Conservation (phyloP, 1,284 basidiomycete genomes). For the Moesziomyces sp. region DNA sequence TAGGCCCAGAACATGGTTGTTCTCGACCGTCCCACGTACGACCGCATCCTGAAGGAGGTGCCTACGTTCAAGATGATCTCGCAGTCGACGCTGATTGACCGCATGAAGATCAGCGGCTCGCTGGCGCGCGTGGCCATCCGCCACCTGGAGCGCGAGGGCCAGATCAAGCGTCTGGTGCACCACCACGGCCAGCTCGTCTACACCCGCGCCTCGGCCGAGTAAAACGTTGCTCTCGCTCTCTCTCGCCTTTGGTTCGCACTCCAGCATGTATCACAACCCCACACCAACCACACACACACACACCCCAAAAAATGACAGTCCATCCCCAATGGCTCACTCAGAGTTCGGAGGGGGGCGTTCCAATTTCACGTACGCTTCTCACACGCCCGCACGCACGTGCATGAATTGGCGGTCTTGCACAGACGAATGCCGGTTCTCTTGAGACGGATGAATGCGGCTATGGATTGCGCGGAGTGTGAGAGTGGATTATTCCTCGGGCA, state of each 20-base stretch:
- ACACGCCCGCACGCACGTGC: no score
- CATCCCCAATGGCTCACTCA: no score
- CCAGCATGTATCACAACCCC: no score
- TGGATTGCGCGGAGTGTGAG: no score
- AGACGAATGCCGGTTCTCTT: no score
- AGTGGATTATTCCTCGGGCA: constrained; percentile 7
- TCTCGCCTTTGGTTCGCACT: no score
- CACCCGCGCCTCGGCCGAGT: constrained; percentile 69
- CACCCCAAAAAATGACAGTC: neutral
- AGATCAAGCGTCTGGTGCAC: constrained; percentile 97
- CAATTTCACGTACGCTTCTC: no score
- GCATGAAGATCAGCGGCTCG: constrained; percentile 94
- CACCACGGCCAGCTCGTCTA: constrained; percentile 94
- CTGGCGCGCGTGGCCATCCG: constrained; percentile 92
- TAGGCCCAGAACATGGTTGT: constrained; percentile 81
- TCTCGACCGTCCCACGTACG: constrained; percentile 77
- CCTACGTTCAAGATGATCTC: constrained; percentile 99
- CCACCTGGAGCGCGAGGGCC: constrained; percentile 92
- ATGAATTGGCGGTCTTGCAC: no score
- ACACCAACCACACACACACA: constrained; percentile 3
- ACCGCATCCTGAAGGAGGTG: constrained; percentile 98
- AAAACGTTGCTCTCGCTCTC: constrained; percentile 6
- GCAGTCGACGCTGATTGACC: constrained; percentile 88
- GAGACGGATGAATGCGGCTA: no score
- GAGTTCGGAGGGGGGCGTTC: no score